Evolutionary conservation across 768 basidiomycete species (phyloP).

Genomic region (Obba rivulosa): DNA sequence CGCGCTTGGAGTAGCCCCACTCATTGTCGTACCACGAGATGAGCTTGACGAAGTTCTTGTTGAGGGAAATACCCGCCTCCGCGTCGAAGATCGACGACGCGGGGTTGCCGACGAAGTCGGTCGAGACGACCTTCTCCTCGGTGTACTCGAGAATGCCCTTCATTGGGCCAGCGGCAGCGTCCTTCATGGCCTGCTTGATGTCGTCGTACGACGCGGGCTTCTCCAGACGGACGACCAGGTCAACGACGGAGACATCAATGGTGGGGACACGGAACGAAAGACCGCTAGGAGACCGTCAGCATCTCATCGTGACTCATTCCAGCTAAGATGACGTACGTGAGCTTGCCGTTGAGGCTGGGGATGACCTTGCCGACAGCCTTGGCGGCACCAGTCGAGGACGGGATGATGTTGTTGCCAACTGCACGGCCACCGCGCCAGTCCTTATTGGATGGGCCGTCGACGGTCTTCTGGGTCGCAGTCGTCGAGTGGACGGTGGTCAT

Average conservation of each 20-base stretch:
- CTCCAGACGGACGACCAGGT: constrained; percentile 90
- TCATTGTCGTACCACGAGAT: constrained; percentile 96
- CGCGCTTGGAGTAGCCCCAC: constrained; percentile 91
- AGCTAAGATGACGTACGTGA: constrained; percentile 63
- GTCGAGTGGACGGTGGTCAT: constrained; percentile 99
- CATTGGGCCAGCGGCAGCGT: constrained; percentile 63
- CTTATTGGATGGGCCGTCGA: constrained; percentile 91
- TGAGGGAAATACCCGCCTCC: constrained; percentile 86
- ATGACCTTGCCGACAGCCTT: constrained; percentile 99
- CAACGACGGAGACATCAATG: constrained; percentile 95
- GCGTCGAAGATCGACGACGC: constrained; percentile 93
- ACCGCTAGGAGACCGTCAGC: constrained; percentile 44
- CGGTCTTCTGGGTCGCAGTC: constrained; percentile 93
- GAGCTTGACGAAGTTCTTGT: constrained; percentile 92
- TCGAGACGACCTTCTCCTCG: constrained; percentile 89
- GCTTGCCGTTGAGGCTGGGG: constrained; percentile 92
- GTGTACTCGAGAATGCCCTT: constrained; percentile 86
- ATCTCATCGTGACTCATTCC: not conserved
- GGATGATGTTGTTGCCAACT: constrained; percentile 98
- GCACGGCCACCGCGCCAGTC: constrained; percentile 98
- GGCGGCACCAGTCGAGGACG: constrained; percentile 97
- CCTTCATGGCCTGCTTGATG: constrained; percentile 84
- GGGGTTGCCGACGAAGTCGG: constrained; percentile 80
- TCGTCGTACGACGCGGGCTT: constrained; percentile 82
- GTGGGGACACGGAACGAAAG: constrained; percentile 98